Base-by-base conservation (phyloP, 2,329 filamentous ascomycete genomes). In the Samsoniella hepiali region DNA sequence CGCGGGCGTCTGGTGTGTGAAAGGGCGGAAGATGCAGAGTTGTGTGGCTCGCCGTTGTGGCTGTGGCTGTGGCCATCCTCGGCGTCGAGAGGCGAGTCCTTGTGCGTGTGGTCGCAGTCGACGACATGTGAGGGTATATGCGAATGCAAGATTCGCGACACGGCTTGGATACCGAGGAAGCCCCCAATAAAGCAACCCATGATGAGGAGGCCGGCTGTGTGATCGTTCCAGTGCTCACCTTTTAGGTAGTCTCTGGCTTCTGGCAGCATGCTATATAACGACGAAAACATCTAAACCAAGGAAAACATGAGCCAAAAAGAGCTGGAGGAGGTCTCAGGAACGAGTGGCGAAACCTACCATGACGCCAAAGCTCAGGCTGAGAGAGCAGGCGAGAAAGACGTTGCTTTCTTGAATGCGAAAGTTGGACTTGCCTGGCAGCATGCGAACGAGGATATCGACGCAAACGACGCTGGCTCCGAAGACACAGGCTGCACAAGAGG, bases 321-420 rank as follows among this genome's bases (percentile, higher is more conserved):
- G 29, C 27, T 9, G 54, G 17, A 11, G 3, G 44, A 42, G 15
- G n/a, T 27, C 6, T 5, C n/a, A n/a, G 32, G 36, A 22, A 10
- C 15, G 22, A 53, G 15, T 38, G 62, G 31, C 36, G 34, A n/a
- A 38, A 73, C 85, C 68, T 76, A 97, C 93, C 93, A 99, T 96
- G 53, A 98, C 93, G 50, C 95, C 94, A 69, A 97, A 97, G 74
- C 93, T 97, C 67, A 99, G 78, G 76, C 93, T 97, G 65, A 98
- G 78, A 0, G 94, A 97, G 29, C 88, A 87, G 1, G 93, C 93
- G 5, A 97, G 82, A 73, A 99, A 99, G 29, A 82, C 82, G 78
- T 91, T 94, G 77, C 91, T 97, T 66, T 96, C 90, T 72, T 96
- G 87, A 68, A 99, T 96, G 69, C 87, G 86, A 75, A 98, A 99